These are phyloP conservation scores for Oryza longistaminata DNA, from an alignment of 176 grass and related monocot species.

Conservation along the genomic window DNA sequence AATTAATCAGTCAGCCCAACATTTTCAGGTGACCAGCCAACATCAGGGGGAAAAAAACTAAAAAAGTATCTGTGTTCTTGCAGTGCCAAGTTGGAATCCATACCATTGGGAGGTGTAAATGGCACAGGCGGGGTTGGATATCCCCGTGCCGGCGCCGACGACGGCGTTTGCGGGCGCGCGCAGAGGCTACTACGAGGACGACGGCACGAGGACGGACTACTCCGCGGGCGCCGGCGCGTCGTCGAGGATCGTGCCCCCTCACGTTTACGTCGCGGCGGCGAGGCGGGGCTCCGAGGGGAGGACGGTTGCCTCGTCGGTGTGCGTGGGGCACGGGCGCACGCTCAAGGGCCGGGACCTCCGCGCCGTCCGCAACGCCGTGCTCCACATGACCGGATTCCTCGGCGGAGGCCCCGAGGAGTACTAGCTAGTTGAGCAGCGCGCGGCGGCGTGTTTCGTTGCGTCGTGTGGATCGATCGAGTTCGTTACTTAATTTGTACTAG, in stretches of 20 bases:
- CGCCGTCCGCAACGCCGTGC: conserved; percentile 47
- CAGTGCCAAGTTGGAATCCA: conserved; percentile 15
- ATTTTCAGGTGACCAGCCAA: not conserved
- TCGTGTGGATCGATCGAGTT: not conserved
- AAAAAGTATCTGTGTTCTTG: conserved; percentile 16
- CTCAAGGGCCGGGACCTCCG: conserved; percentile 54
- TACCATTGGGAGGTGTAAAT: conserved; percentile 86
- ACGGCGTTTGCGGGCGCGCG: not conserved
- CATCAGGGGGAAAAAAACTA: not conserved
- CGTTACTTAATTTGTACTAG: not conserved
- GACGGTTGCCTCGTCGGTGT: conserved; percentile 40
- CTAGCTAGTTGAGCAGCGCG: not conserved
- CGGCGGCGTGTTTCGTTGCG: not conserved
- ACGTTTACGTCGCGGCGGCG: conserved; percentile 40
- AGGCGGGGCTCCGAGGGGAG: conserved; percentile 7
- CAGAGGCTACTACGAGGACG: not conserved
- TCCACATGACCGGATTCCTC: conserved; percentile 55
- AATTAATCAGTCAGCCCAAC: not conserved
- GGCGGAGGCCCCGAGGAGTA: conserved; percentile 31
- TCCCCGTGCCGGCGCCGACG: not conserved
- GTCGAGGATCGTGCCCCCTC: conserved; percentile 40
- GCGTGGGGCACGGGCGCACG: conserved; percentile 52
- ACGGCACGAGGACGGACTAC: not conserved
- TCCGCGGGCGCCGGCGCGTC: not conserved
- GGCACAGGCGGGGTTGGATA: conserved; percentile 73